Conservation (phyloP, 371 early-diverging fungal species). For the Massospora cicadina region DNA sequence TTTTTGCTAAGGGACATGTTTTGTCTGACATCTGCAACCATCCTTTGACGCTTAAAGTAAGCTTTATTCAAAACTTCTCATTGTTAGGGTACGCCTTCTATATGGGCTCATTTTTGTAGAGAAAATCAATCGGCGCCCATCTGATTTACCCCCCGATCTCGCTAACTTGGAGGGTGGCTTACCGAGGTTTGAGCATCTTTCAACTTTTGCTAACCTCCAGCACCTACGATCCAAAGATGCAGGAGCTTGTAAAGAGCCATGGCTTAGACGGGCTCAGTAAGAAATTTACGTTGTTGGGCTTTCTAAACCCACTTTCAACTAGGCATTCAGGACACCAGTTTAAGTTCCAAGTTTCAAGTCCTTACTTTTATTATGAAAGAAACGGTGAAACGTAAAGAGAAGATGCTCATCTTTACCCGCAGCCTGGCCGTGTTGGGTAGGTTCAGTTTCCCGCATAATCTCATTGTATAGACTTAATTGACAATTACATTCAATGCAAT, state of each 20-base stretch:
- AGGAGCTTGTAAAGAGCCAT: background rate
- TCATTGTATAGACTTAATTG: background rate
- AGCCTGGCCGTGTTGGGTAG: conserved; percentile 35
- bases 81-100: background rate
- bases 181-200: background rate
- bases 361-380: conserved; percentile 25
- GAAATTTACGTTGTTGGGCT: background rate
- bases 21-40: conserved; percentile 50
- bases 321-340: background rate
- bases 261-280: background rate
- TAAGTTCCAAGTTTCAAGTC: conserved; percentile 23
- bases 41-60: conserved; percentile 35
- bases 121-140: background rate
- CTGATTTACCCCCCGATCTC: background rate
- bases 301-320: no score
- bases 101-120: conserved; percentile 7
- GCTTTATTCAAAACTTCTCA: background rate
- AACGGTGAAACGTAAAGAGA: conserved; percentile 29
- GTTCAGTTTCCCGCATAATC: conserved; percentile 17
- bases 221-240: background rate
- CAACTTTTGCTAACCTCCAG: background rate
- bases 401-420: conserved; percentile 53
- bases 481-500: background rate
- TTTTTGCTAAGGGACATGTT: conserved; percentile 13
- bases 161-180: background rate